Evolutionary conservation across 805 yeast species (phyloP), one percentile per base, ranked within the genome.

Genomic region (Yueomyces sp.): DNA sequence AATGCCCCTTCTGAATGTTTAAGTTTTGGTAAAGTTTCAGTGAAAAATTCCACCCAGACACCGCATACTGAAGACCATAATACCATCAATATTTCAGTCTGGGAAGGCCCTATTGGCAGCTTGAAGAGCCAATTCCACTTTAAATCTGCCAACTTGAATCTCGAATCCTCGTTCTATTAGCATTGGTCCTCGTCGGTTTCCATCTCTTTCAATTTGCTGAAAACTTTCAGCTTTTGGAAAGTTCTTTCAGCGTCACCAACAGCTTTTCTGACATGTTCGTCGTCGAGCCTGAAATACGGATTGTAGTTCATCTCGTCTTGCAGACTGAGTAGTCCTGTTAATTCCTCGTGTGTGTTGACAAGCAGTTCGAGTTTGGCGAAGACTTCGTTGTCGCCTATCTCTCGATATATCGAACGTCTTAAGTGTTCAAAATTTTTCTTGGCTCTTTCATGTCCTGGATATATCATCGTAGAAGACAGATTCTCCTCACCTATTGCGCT

Each of bases 371-470:
- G 69, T 27, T 62, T 59, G 39, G 64, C 63, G 40, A 90, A 65
- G 0, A 81, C 81, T 6, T 57, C 52, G 44, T 63, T 61, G 12
- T 63, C 62, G 7, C 57, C 54, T 30, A 51, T 37, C 40, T 66
- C 70, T 44, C 72, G 66, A 39, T 68, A 59, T 45, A 85, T 59
- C 1, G 84, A 77, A 2, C 79, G 72, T 49, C 76, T 71, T 27
- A 90, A 84, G 60, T 92, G 92, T 51, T 72, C 74, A 28, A 83
- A 81, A 59, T 92, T 90, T 28, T 83, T 70, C 52, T 69, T 73
- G 5, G 98, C 90, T 64, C 92, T 90, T 65, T 92, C 98, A 62
- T 92, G 98, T 3, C 98, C 98, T 2, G 96, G 90, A 57, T 77
- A 90, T 2, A 88, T 87, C 36, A 62, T 60, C 0, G 96, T 86